phyloP scores from a whole-genome alignment of 2,329 filamentous ascomycete genomes.

The Claviceps fusiformis region DNA sequence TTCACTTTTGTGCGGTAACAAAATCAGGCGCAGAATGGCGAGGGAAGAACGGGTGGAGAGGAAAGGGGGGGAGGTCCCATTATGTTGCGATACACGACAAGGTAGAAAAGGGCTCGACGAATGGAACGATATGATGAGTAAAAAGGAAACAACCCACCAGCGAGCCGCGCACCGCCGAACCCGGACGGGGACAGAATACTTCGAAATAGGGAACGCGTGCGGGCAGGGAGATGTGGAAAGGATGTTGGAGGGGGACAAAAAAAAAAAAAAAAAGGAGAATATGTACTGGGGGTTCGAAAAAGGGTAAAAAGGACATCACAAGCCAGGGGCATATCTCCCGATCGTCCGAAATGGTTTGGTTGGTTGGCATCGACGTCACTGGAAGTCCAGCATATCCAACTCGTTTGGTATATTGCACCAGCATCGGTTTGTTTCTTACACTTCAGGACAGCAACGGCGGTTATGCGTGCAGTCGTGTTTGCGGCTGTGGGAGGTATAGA shows the following conservation, averaged over 20 bases:
- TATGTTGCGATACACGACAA: neutral
- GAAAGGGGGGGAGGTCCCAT: too few species aligned
- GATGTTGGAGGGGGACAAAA: neutral
- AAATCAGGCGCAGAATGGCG: neutral
- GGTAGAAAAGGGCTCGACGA: neutral
- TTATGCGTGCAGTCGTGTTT: neutral
- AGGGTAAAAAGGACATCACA: neutral
- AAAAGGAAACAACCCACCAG: neutral
- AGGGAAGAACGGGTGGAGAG: neutral
- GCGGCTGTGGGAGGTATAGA: neutral
- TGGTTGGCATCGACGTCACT: too few species aligned
- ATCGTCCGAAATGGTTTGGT: neutral
- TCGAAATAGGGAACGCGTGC: neutral
- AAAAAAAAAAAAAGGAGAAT: too few species aligned
- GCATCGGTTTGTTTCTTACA: neutral
- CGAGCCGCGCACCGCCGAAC: neutral
- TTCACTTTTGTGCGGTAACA: conserved; percentile 7
- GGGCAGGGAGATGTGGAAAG: neutral
- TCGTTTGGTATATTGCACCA: neutral
- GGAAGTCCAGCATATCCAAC: neutral
- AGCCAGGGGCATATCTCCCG: neutral
- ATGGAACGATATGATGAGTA: neutral
- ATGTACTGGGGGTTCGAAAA: neutral
- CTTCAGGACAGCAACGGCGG: neutral
- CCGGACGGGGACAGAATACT: neutral